A percentile compares a stretch with the other conserved stretches of the same genome.
phyloP scores from a whole-genome alignment of 139 green algal species.

The Spirogloea muscicola region DNA sequence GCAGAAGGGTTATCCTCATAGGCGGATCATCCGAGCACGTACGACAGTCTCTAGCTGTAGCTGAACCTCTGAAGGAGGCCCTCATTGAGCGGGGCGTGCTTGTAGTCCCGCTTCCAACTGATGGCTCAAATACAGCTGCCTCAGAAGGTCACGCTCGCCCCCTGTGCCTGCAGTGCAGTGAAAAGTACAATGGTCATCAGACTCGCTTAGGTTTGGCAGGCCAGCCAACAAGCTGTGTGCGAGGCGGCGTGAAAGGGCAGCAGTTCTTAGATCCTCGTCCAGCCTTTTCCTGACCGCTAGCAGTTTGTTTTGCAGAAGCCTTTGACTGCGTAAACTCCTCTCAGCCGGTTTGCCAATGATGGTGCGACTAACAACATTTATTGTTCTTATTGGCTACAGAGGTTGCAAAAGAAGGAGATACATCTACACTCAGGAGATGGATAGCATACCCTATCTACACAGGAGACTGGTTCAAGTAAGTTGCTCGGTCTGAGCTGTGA shows the following conservation, averaged over 20 bases:
- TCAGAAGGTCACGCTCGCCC: no score
- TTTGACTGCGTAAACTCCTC: no score
- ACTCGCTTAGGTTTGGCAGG: not conserved
- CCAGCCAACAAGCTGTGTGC: not conserved
- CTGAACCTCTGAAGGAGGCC: constrained; percentile 15
- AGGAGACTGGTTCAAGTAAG: constrained; percentile 21
- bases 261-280: no score
- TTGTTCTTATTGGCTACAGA: not conserved
- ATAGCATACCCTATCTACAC: constrained; percentile 27
- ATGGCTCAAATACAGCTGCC: not conserved
- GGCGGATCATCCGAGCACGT: constrained; percentile 27
- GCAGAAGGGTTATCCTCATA: constrained; percentile 24
- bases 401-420: not conserved
- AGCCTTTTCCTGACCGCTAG: no score
- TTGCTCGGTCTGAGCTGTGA: not conserved
- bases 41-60: not conserved
- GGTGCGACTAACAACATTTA: no score
- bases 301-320: not conserved
- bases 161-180: not conserved
- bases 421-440: not conserved
- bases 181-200: not conserved
- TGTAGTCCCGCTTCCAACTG: constrained; percentile 13
- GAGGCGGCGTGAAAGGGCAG: no score
- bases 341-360: no score
- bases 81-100: constrained; percentile 39